These are phyloP conservation scores for Pontederia paniculata DNA, from an alignment of 176 grass and related monocot genomes.

Conservation along the genomic window DNA sequence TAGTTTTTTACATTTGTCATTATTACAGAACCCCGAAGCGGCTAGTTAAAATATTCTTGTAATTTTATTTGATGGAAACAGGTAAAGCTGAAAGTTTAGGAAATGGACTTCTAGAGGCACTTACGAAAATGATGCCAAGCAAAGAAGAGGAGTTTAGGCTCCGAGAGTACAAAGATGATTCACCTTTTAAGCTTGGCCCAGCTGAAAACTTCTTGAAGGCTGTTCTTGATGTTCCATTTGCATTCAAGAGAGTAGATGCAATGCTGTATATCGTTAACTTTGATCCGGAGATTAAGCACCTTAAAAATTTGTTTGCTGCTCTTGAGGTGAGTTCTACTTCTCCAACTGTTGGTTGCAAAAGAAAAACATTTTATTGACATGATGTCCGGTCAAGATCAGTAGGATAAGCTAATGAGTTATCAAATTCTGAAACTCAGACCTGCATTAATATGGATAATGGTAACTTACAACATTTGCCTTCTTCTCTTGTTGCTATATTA, in stretches of 20 bases:
- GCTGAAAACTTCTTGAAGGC: constrained; percentile 9
- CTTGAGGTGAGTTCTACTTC: constrained; percentile 4
- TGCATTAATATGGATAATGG: no score
- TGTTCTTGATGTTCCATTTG: constrained; percentile 9
- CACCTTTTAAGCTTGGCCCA: not conserved
- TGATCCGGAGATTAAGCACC: constrained; percentile 6
- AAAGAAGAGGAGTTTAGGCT: constrained; percentile 6
- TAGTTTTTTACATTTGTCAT: no score
- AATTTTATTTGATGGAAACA: not conserved
- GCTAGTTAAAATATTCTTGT: not conserved
- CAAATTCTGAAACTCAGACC: no score
- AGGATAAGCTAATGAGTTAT: not conserved
- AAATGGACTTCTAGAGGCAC: constrained; percentile 5
- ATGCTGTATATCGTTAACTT: constrained; percentile 12
- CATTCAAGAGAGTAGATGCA: constrained; percentile 9
- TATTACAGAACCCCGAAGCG: not conserved
- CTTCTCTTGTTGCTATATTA: no score
- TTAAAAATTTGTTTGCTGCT: not conserved
- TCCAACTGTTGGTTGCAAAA: no score
- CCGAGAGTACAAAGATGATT: constrained; percentile 4
- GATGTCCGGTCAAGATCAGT: not conserved
- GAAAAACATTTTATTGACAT: not conserved
- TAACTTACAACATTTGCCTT: no score
- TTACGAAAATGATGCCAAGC: constrained; percentile 4
- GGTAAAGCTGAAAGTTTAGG: constrained; percentile 1